Base-by-base conservation (phyloP, 1,284 basidiomycete genomes). In the Peniophora sp. region DNA sequence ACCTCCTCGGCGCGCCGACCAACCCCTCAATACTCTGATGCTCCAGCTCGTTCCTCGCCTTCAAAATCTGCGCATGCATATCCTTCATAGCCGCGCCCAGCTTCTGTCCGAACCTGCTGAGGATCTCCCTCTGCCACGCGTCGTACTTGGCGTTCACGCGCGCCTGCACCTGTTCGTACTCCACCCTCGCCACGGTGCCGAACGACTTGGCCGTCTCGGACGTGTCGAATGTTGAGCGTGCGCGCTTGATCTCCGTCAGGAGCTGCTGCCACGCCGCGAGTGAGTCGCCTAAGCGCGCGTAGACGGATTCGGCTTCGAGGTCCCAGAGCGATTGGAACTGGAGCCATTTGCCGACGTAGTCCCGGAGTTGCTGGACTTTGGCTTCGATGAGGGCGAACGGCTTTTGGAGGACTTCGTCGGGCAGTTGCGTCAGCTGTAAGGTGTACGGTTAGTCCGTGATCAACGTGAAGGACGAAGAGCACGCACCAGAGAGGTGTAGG, bases 241-340 rank as follows among this genome's bases (percentile, higher is more conserved):
- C 87, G 66, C 94, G 93, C 68, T 97, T 95, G 72, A 99, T 98
- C 66, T 97, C 95, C 3, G 88, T 91, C 9, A 99, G 76, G 1
- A 99, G 81, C 61, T 95, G 88, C 63, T 97, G 93, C 97, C 97
- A 99, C 64, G 87, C 78, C 1, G 81, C 82, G 18, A 99, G 81
- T 10, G 90, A 92, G 64, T 98, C 94, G 17, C 96, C 97, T 6
- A 98, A 84, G 0, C 90, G 87, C 59, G 85, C 88, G 76, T 97
- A 98, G 18, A 99, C 94, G 62, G 89, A 89, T 76, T 98, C 96
- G 14, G 94, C 81, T 68, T 99, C 94, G 47, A 98, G 83, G 66
- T 99, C 97, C 97, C 96, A 99, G 0, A 99, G 76, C 0, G 94
- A 96, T 68, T 99, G 97, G 80, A 99, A 99, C 64, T 96, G 94